These are phyloP conservation scores for Pterocarpus macrocarpus DNA, from an alignment of 306 rosid species.

Conservation along the genomic window DNA sequence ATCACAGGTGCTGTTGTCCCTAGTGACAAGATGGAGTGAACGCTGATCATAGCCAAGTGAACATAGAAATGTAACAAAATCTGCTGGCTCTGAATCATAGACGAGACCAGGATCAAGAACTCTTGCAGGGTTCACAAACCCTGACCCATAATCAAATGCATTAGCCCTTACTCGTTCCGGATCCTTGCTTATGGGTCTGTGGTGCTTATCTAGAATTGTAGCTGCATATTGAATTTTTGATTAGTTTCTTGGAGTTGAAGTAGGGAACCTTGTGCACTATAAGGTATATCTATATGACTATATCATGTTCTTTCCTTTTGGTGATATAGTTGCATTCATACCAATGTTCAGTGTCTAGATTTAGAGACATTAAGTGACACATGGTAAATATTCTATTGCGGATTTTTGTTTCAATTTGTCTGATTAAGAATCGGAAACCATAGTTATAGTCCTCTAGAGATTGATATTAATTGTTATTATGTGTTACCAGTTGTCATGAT, in stretches of 20 bases:
- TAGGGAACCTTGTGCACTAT: background rate
- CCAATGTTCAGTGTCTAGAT: conserved; percentile 5
- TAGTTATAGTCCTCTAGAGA: conserved; percentile 24
- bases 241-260: conserved; percentile 45
- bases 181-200: conserved; percentile 66
- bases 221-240: conserved; percentile 61
- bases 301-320: background rate
- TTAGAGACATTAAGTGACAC: background rate
- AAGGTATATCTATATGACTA: background rate
- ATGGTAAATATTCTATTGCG: background rate
- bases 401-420: conserved; percentile 18
- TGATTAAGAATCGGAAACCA: background rate
- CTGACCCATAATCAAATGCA: conserved; percentile 87
- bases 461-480: background rate
- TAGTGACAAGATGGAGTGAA: conserved; percentile 72
- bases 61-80: conserved; percentile 74
- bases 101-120: conserved; percentile 84
- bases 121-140: conserved; percentile 81
- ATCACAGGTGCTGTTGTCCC: conserved; percentile 72
- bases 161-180: conserved; percentile 72
- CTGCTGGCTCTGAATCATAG: conserved; percentile 68
- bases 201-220: conserved; percentile 69
- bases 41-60: conserved; percentile 69
- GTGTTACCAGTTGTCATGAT: conserved; percentile 84
- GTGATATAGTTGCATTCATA: background rate